Conservation (phyloP, 805 yeast genomes). For the Nakazawaea siamensis region DNA sequence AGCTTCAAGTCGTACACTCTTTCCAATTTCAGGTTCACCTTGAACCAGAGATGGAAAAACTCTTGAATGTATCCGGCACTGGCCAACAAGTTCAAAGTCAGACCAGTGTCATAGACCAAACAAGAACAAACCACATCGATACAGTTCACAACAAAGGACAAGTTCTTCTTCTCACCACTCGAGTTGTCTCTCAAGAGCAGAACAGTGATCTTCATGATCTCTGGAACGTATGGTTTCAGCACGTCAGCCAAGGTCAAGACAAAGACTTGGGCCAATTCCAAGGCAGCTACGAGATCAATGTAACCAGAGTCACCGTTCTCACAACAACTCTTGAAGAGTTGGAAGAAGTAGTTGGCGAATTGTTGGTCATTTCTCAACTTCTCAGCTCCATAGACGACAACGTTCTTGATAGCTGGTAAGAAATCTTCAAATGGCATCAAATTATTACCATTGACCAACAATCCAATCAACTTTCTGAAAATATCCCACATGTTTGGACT, state of each 20-base stretch:
- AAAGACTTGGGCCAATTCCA: conserved; percentile 58
- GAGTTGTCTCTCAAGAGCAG: conserved; percentile 25
- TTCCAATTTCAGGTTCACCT: conserved; percentile 40
- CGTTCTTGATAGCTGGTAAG: conserved; percentile 66
- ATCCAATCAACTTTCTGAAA: conserved; percentile 39
- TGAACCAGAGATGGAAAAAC: conserved; percentile 64
- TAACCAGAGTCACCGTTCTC: conserved; percentile 43
- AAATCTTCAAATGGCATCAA: conserved; percentile 69
- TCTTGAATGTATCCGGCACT: conserved; percentile 33
- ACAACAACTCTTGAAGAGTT: conserved; percentile 36
- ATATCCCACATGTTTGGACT: conserved; percentile 72
- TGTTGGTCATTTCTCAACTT: conserved; percentile 38
- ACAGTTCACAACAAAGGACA: conserved; percentile 37
- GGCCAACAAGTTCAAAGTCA: conserved; percentile 43
- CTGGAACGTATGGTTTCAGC: conserved; percentile 36
- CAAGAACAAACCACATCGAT: conserved; percentile 59
- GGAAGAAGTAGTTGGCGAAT: conserved; percentile 39
- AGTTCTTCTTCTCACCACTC: conserved; percentile 23
- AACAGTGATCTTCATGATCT: conserved; percentile 35
- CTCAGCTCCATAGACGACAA: conserved; percentile 46
- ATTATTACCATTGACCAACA: conserved; percentile 37
- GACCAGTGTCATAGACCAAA: conserved; percentile 49
- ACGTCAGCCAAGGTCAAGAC: conserved; percentile 47
- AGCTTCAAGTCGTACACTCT: conserved; percentile 80
- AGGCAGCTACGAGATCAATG: conserved; percentile 49